Conservation (phyloP, 2,329 filamentous ascomycete species). For the Didymella pomorum region DNA sequence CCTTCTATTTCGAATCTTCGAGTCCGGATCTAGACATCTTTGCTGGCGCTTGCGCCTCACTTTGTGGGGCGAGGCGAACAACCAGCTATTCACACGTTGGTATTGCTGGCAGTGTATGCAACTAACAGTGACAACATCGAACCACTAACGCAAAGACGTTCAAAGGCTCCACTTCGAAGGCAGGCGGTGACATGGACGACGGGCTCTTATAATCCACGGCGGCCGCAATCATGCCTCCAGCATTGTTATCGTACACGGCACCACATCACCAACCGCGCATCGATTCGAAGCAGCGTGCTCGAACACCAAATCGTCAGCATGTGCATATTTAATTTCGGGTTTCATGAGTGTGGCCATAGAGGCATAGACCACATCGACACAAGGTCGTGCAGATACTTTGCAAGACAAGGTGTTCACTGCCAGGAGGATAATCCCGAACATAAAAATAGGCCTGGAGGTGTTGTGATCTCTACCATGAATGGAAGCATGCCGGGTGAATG, state of each 20-base stretch:
- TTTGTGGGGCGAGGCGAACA: conserved; percentile 23
- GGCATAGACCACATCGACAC: conserved; percentile 31
- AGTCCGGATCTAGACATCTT: conserved; percentile 1
- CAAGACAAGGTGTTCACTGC: conserved; percentile 22
- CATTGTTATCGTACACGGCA: not conserved
- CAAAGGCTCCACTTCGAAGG: conserved; percentile 15
- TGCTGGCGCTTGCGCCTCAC: conserved; percentile 23
- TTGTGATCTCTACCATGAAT: not conserved
- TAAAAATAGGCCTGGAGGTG: not conserved
- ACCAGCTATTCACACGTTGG: conserved; percentile 22
- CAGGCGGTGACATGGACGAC: conserved; percentile 6
- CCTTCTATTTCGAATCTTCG: conserved; percentile 8
- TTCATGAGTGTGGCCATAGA: conserved; percentile 33
- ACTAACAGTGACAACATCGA: conserved; percentile 16
- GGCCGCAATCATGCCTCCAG: not conserved
- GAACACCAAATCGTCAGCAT: conserved; percentile 13
- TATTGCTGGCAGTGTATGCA: conserved; percentile 14
- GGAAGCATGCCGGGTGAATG: conserved; percentile 20
- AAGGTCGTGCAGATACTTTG: conserved; percentile 26
- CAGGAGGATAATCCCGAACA: conserved; percentile 30
- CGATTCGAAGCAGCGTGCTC: not conserved
- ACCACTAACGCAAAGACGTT: conserved; percentile 14
- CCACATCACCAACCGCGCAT: not conserved
- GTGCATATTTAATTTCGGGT: conserved; percentile 34
- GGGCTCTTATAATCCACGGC: not conserved